Evolutionary conservation across 495 filamentous ascomycete genomes (phyloP).

Genomic region (Cercophora newfieldiana): DNA sequence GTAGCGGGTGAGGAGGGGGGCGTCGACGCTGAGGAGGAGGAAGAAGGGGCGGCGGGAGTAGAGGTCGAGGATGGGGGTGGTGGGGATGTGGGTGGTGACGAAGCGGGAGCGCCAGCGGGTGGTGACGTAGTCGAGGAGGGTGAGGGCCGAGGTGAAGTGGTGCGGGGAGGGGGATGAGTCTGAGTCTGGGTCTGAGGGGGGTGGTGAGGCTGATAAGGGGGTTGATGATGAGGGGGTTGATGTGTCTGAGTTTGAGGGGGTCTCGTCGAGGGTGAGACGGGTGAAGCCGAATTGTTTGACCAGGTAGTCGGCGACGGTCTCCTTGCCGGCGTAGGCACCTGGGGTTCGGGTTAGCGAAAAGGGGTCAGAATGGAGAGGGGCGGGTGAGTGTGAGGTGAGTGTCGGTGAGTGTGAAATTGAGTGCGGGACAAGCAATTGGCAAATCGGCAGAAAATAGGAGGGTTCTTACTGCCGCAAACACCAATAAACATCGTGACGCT

Average conservation of each 20-base stretch:
- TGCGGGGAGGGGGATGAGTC: slow-evolving; percentile 18
- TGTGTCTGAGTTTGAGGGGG: background rate
- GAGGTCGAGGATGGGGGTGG: slow-evolving; percentile 65
- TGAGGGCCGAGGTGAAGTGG: slow-evolving; percentile 58
- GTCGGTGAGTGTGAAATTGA: background rate
- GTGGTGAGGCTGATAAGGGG: slow-evolving; percentile 1
- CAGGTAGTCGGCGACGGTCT: slow-evolving; percentile 80
- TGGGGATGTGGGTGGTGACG: slow-evolving; percentile 80
- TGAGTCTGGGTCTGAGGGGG: background rate
- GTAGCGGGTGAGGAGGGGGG: slow-evolving; percentile 78
- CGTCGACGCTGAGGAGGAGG: slow-evolving; percentile 87
- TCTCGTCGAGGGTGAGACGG: slow-evolving; percentile 38
- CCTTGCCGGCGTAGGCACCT: slow-evolving; percentile 92
- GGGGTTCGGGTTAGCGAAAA: slow-evolving; percentile 25
- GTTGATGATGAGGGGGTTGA: slow-evolving; percentile 11
- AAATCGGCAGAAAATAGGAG: slow-evolving; percentile 6
- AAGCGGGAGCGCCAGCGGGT: slow-evolving; percentile 77
- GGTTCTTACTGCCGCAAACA: slow-evolving; percentile 76
- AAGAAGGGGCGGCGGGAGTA: slow-evolving; percentile 85
- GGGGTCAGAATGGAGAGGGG: slow-evolving; percentile 7
- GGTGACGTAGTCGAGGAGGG: slow-evolving; percentile 80
- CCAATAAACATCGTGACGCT: slow-evolving; percentile 78
- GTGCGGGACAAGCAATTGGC: too few species aligned
- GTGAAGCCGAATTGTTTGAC: slow-evolving; percentile 74
- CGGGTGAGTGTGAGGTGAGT: background rate